A percentile compares a stretch with the other conserved stretches of the same genome.
These are phyloP conservation scores for Rutstroemia sp. DNA, from an alignment of 2,329 filamentous ascomycete species.

Conservation along the genomic window DNA sequence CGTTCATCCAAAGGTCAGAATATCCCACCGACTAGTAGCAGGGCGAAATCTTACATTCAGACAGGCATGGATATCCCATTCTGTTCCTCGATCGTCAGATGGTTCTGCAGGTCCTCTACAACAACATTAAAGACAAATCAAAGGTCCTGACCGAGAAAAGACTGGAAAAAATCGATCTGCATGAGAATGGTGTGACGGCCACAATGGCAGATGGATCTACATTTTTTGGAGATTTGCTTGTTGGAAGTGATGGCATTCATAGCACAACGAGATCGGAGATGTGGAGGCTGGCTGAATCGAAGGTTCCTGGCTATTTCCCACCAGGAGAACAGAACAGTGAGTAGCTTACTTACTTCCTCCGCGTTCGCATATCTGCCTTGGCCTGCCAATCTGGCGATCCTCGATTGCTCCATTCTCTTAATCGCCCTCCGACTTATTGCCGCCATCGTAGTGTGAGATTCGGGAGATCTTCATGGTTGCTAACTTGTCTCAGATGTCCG, in stretches of 20 bases:
- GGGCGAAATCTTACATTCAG: background rate
- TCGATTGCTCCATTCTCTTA: no score
- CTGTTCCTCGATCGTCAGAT: conserved; percentile 30
- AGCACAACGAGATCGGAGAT: conserved; percentile 24
- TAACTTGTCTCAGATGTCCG: background rate
- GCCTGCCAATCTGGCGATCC: background rate
- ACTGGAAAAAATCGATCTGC: conserved; percentile 4
- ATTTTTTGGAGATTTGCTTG: conserved; percentile 8
- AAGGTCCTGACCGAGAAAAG: conserved; percentile 9
- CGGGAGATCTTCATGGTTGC: background rate
- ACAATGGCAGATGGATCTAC: conserved; percentile 2
- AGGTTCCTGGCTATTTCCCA: conserved; percentile 12
- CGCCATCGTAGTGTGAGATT: no score
- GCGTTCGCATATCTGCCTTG: background rate
- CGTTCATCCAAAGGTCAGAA: background rate
- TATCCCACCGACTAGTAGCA: background rate
- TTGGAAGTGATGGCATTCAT: conserved; percentile 14
- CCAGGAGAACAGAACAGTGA: conserved; percentile 7
- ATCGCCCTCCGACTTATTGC: no score
- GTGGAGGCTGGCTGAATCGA: conserved; percentile 18
- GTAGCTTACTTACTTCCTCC: background rate
- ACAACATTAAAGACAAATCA: conserved; percentile 8
- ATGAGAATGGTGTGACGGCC: conserved; percentile 3
- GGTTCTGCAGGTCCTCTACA: conserved; percentile 31
- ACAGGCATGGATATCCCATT: conserved; percentile 11